Base-by-base conservation (phyloP, 805 yeast species). In the Yarrowia bubula region DNA sequence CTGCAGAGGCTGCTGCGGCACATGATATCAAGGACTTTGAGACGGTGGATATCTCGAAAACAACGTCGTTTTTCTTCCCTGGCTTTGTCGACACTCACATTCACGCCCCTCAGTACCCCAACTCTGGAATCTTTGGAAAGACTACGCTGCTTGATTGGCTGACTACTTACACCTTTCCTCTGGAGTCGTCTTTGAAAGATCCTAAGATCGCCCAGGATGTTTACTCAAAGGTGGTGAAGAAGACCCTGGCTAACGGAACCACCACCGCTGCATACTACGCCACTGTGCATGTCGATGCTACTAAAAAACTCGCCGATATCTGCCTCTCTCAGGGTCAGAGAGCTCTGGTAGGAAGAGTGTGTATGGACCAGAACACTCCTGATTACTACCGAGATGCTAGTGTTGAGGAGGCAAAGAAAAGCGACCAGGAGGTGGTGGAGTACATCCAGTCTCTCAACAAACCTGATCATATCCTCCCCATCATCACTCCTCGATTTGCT, bases 201-300 rank as follows among this genome's bases (percentile, higher is more conserved):
- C 69, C 82, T 22, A 71, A 74, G 0, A 73, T 80, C 51, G 97
- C 97, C 0, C 69, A 75, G 11, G 73, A 78, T 7, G 86, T 92
- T 1, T 95, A 93, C 74, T 69, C 80, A 13, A 83, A 81, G 69
- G 89, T 88, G 5, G 84, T 95, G n/a, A 71, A 76, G 3, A 84
- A 88, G 65, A 90, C 97, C 0, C 77, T 95, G 68, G 71, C 74
- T 2, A 80, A 86, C 72, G 99, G 99, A 18, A 95, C 98, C 0
- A 95, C 99, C 0, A 86, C 93, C 65, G 96, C 96, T 0, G 82
- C 96, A 0, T 95, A 95, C 77, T 95, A 86, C 74, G 93, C 98
- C 4, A 92, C 98, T 0, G 86, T 90, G 51, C 96, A 93, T 72
- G 79, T 86, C 0, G 84, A 83, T 7, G 86, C 96, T 3, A 83